Percentiles rank a stretch among this genome's conserved stretches.
Conservation (phyloP, 164 flowering plant species). For the Umbilicus rupestris region DNA sequence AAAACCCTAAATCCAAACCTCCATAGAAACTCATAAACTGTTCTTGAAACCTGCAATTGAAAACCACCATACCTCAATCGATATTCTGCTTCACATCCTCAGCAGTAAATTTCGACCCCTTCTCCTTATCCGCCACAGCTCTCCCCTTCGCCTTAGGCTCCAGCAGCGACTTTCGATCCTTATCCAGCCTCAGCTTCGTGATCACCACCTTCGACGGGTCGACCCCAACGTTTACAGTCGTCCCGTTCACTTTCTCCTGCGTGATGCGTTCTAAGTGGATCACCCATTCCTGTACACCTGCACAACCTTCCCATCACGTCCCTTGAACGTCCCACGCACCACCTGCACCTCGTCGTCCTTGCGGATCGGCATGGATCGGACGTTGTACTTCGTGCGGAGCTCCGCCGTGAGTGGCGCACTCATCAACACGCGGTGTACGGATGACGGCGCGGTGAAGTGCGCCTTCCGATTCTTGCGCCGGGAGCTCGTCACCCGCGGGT, state of each 20-base stretch:
- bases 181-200: conserved; percentile 67
- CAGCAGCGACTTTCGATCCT: conserved; percentile 62
- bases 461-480: conserved; percentile 66
- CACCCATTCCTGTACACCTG: conserved; percentile 77
- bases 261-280: conserved; percentile 77
- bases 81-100: conserved; percentile 54
- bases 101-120: conserved; percentile 62
- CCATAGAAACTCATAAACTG: not conserved
- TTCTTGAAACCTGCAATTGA: not conserved
- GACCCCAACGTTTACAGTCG: conserved; percentile 69
- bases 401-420: conserved; percentile 53
- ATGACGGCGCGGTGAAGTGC: conserved; percentile 70
- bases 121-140: conserved; percentile 63
- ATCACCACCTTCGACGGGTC: conserved; percentile 65
- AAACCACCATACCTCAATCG: conserved; percentile 15
- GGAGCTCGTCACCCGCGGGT: conserved; percentile 48
- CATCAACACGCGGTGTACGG: conserved; percentile 56
- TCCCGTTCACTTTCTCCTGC: conserved; percentile 71
- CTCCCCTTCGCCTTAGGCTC: conserved; percentile 72
- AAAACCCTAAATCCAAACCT: not conserved
- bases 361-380: conserved; percentile 63
- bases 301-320: conserved; percentile 70
- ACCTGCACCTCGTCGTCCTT: conserved; percentile 83
- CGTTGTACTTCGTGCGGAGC: conserved; percentile 61
- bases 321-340: conserved; percentile 68